These are phyloP conservation scores for Mycena chlorophos DNA, from an alignment of 768 basidiomycete species.

Conservation along the genomic window DNA sequence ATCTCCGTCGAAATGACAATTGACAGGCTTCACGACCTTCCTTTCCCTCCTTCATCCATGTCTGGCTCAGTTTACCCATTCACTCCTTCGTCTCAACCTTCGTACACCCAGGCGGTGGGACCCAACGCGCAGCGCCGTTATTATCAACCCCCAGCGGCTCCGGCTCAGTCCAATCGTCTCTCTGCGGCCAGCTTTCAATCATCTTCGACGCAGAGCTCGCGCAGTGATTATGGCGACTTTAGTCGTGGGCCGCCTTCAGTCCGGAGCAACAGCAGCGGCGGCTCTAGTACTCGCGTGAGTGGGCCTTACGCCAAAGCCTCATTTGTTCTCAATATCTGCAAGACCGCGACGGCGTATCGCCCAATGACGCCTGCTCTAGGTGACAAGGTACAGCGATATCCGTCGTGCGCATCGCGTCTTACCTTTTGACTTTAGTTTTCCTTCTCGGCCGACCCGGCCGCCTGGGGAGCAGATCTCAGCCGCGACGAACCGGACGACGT, in stretches of 20 bases:
- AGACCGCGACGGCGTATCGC: no score
- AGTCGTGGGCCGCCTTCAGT: slow-evolving; percentile 41
- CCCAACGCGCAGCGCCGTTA: slow-evolving; percentile 44
- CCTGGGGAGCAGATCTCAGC: slow-evolving; percentile 69
- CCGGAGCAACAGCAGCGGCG: slow-evolving; percentile 38
- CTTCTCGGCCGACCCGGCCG: slow-evolving; percentile 68
- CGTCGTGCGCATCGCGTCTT: no score
- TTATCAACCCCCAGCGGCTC: slow-evolving; percentile 38
- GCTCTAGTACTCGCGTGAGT: no score
- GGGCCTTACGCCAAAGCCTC: no score
- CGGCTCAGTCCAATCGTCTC: slow-evolving; percentile 44
- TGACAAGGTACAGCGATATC: no score
- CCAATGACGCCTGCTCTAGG: no score
- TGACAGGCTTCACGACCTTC: background rate
- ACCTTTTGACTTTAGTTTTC: slow-evolving; percentile 70
- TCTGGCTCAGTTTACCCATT: slow-evolving; percentile 18
- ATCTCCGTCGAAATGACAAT: no score
- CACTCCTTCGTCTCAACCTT: slow-evolving; percentile 9
- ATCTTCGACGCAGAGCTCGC: slow-evolving; percentile 20
- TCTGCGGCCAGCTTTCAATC: slow-evolving; percentile 22
- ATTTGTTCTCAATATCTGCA: no score
- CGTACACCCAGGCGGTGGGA: slow-evolving; percentile 23
- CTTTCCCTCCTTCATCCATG: slow-evolving; percentile 18
- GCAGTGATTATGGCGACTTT: slow-evolving; percentile 49
- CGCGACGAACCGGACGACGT: slow-evolving; percentile 65